Conservation (phyloP, 148 eudicot species). For the Euryodendron excelsum region DNA sequence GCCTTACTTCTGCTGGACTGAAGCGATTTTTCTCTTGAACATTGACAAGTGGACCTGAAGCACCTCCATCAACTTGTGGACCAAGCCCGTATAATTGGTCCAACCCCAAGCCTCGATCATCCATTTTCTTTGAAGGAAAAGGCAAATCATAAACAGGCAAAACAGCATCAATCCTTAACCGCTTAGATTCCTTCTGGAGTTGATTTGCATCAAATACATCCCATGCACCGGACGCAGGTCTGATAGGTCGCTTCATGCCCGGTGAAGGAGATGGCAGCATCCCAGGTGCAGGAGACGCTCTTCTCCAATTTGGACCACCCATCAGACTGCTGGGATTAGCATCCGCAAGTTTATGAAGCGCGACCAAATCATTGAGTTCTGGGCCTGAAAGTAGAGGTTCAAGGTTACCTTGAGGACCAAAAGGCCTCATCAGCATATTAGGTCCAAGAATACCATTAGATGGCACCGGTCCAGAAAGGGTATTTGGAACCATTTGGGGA, state of each 20-base stretch:
- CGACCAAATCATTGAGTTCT: conserved; percentile 47
- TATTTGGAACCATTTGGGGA: conserved; percentile 30
- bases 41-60: conserved; percentile 21
- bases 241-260: conserved; percentile 35
- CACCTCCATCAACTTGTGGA: conserved; percentile 35
- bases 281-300: conserved; percentile 56
- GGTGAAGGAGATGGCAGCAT: conserved; percentile 51
- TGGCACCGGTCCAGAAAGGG: conserved; percentile 35
- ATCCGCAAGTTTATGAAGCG: conserved; percentile 37
- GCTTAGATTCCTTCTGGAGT: conserved; percentile 66
- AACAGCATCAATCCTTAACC: conserved; percentile 57
- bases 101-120: conserved; percentile 23
- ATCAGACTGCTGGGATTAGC: conserved; percentile 29
- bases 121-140: conserved; percentile 26
- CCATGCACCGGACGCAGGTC: conserved; percentile 57
- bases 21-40: conserved; percentile 25
- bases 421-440: conserved; percentile 43
- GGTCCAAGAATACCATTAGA: conserved; percentile 53
- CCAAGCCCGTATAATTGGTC: conserved; percentile 39
- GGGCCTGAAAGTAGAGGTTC: conserved; percentile 46
- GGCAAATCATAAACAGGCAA: conserved; percentile 31
- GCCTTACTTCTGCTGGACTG: conserved; percentile 23
- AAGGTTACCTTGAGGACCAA: conserved; percentile 55
- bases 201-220: conserved; percentile 71
- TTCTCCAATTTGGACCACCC: conserved; percentile 61